Percentiles rank a stretch among this genome's conserved stretches.
phyloP scores from a whole-genome alignment of 495 filamentous ascomycete species.

The Neurospora sp. region DNA sequence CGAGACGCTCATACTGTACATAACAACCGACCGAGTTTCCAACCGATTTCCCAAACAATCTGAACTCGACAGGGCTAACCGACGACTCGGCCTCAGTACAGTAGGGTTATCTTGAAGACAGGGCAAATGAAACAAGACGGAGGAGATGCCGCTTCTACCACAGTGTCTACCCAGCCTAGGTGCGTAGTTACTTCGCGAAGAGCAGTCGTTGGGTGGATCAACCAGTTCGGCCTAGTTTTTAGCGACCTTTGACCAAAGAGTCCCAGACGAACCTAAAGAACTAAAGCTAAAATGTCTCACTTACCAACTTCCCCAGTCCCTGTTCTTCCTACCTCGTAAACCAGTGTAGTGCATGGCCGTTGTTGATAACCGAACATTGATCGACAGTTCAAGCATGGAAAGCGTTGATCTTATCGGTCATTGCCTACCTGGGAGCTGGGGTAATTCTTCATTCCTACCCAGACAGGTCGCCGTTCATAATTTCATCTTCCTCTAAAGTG shows the following conservation, averaged over 20 bases:
- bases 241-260: background rate
- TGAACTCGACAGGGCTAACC: background rate
- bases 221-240: background rate
- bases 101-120: background rate
- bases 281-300: background rate
- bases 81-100: background rate
- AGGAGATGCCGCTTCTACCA: background rate
- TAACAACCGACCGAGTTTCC: background rate
- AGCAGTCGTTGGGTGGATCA: too few relatives aligned
- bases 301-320: background rate
- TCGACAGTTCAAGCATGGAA: background rate
- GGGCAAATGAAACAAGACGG: background rate
- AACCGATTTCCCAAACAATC: background rate
- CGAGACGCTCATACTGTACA: background rate
- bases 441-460: background rate
- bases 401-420: background rate
- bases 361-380: background rate
- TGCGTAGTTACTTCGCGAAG: too few relatives aligned
- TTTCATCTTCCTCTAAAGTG: background rate
- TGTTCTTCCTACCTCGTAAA: background rate
- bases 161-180: background rate
- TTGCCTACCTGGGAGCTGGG: background rate
- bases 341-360: background rate
- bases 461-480: background rate
- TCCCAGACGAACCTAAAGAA: background rate